A percentile compares a stretch with the other conserved stretches of the same genome.
Conservation (phyloP, 768 basidiomycete species). For the Suillus luteus region DNA sequence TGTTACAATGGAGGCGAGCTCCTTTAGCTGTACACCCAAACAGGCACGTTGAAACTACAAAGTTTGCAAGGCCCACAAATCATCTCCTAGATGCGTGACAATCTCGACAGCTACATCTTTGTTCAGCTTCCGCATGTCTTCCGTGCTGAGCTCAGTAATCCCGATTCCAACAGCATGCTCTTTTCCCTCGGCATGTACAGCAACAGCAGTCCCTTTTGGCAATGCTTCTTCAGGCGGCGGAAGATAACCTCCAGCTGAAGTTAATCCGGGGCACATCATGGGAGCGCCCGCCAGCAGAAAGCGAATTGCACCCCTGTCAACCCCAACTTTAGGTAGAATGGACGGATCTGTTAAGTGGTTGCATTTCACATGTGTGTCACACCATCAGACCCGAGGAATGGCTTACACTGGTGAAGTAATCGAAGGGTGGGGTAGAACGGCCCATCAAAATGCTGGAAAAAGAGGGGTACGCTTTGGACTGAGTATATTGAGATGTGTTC, state of each 20-base stretch:
- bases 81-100: conserved; percentile 84
- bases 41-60: conserved; percentile 42
- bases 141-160: conserved; percentile 75
- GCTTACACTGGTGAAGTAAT: conserved; percentile 88
- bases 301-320: conserved; percentile 97
- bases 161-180: conserved; percentile 89
- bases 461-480: conserved; percentile 81
- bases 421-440: conserved; percentile 88
- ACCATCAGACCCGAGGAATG: background rate
- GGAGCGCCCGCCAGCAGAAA: conserved; percentile 92
- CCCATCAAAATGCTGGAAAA: conserved; percentile 97
- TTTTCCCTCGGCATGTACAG: conserved; percentile 94
- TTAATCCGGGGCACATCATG: conserved; percentile 98
- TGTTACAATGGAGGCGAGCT: background rate
- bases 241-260: conserved; percentile 87
- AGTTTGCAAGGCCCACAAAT: conserved; percentile 73
- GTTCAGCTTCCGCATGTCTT: conserved; percentile 88
- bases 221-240: conserved; percentile 72
- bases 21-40: background rate
- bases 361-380: background rate
- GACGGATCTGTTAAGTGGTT: conserved; percentile 69
- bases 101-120: conserved; percentile 92
- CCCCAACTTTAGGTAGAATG: conserved; percentile 81
- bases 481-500: conserved; percentile 95
- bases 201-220: conserved; percentile 76